Base-by-base conservation (phyloP, 2,329 filamentous ascomycete species). In the Colletotrichum lini region DNA sequence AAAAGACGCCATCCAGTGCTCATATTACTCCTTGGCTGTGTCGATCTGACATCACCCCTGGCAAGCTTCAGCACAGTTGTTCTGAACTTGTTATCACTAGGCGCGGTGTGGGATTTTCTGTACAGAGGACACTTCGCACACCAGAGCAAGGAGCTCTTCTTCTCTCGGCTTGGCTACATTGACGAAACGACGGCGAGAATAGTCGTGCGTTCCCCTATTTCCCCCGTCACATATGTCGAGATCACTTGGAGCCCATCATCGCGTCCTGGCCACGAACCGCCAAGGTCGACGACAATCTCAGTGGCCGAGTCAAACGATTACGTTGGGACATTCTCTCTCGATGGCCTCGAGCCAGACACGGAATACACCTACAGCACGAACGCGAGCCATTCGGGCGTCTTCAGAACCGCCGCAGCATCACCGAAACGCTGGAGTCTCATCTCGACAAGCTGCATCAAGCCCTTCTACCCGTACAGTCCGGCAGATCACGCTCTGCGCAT, bases 391-490 rank as follows among this genome's bases (percentile, higher is more conserved):
- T 86, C 84, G 0, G 91, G 91, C 7, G 85, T 82, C n/a, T 93
- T 93, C 78, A 84, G 81, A 4, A 93, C 91, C 0, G 87, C 90
- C 13, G 47, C 21, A 49, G 7, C 42, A 18, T 58, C 45, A 21
- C 0, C 89, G 89, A 21, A 81, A 79, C 12, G 79, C 82, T 8
- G 89, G 89, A 74, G 59, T 38, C 83, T 93, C 75, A 80, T 93
- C 4, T 90, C 91, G 21, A 90, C 89, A 2, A 92, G 90, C 77
- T 93, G 91, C 79, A 88, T 93, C 76, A 93, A 93, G 80, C 87
- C 91, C 13, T 89, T 90, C 62, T 91, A 93, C 57, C 91, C 91
- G 0, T 93, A 93, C 78, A 88, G 84, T 18, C 86, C 89, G 0
- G 81, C 90, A 38, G 83, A 87, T 15, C 90, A 93, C 76, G 86